Base-by-base conservation (phyloP, 495 filamentous ascomycete genomes). In the Penicillium silybi region DNA sequence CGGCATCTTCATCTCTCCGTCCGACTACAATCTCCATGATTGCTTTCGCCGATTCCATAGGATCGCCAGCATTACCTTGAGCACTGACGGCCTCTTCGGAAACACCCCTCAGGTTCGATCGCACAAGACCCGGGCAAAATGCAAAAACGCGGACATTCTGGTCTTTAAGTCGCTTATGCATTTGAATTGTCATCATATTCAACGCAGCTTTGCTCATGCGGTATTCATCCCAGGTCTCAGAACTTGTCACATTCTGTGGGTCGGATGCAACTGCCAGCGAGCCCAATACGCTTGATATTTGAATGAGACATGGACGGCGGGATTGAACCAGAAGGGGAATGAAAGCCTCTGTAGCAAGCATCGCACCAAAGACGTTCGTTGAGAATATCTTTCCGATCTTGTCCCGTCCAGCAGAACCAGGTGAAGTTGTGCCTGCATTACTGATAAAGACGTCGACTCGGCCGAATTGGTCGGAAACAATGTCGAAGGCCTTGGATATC, bases 121-220 rank as follows among this genome's bases (percentile, higher is more conserved):
- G 52, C 34, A 74, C 71, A 19, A 69, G 62, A 2, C 62, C 59
- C 0, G 62, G 59, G 27, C 62, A 65, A 44, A 57, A 53, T 1
- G 62, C 58, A 44, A 70, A 75, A 3, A 69, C 51, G 1, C 53
- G 47, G 9, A 63, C 48, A 34, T 57, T 57, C 38, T 22, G 37
- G 6, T 19, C 19, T 6, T 40, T 22, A 4, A 60, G 54, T 25
- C 43, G 46, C 50, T 57, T 60, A 17, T 57, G 42, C 41, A 51
- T 44, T 18, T 63, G 60, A 15, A 60, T 18, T 2, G 41, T 65
- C 41, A 70, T 40, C 73, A 74, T 74, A 41, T 74, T 70, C 44
- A 76, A 8, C 13, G 74, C 74, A 16, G 72, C 69, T 57, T 77
- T 77, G 52, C 70, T 74, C 27, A 61, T 57, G 2, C 72, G 61